A percentile compares a stretch with the other conserved stretches of the same genome.
These are phyloP conservation scores for Paratinospora sagittata DNA, from an alignment of 164 flowering plant genomes.

Conservation along the genomic window DNA sequence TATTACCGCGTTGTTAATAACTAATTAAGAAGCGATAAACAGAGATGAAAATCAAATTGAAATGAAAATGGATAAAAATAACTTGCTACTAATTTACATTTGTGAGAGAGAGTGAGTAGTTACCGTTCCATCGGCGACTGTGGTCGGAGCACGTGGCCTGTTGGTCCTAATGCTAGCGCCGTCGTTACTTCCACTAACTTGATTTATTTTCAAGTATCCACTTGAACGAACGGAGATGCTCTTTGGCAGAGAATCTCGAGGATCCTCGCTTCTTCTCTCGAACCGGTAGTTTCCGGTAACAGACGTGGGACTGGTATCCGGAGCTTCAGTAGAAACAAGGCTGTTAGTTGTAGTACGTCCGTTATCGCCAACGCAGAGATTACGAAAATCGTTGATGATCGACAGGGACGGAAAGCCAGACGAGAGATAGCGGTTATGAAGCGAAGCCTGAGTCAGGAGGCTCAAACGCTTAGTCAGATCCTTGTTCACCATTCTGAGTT, in stretches of 20 bases:
- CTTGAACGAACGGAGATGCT: constrained; percentile 81
- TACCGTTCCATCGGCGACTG: constrained; percentile 4
- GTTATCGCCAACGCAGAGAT: constrained; percentile 16
- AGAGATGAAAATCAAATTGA: too few species aligned
- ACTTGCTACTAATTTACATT: neutral
- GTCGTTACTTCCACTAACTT: constrained; percentile 12
- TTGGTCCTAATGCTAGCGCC: neutral
- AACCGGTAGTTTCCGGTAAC: constrained; percentile 34
- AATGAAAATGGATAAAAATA: too few species aligned
- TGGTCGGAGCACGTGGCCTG: neutral
- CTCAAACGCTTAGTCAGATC: constrained; percentile 48
- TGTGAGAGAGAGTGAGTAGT: neutral
- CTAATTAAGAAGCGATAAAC: neutral
- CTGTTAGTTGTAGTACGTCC: constrained; percentile 1
- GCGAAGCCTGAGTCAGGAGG: constrained; percentile 26
- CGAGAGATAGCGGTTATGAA: constrained; percentile 19
- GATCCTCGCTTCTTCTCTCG: constrained; percentile 22
- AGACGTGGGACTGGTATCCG: constrained; percentile 47
- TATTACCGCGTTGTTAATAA: too few species aligned
- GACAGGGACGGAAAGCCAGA: constrained; percentile 19
- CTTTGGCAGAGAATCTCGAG: constrained; percentile 65
- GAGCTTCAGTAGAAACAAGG: constrained; percentile 17
- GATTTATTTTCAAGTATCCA: constrained; percentile 55
- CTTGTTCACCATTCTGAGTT: constrained; percentile 42
- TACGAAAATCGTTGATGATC: constrained; percentile 25